A percentile compares a stretch with the other conserved stretches of the same genome.
These are phyloP conservation scores for Suhomyces xylopsoci DNA, from an alignment of 805 yeast species.

Conservation along the genomic window DNA sequence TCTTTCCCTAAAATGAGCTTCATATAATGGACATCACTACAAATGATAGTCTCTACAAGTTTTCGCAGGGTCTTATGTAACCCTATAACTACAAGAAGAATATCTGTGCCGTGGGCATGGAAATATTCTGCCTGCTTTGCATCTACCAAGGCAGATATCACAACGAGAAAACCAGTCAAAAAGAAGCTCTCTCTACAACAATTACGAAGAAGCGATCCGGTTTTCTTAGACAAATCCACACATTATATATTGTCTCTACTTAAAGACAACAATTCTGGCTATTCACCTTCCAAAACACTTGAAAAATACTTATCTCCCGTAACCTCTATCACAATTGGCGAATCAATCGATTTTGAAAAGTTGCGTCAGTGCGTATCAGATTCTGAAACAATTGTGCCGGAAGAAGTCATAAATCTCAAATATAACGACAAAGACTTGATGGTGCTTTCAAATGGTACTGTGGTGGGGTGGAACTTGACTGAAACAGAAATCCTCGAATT, in stretches of 20 bases:
- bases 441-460: conserved; percentile 71
- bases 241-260: conserved; percentile 23
- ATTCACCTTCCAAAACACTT: conserved; percentile 17
- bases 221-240: conserved; percentile 21
- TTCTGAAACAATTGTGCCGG: conserved; percentile 37
- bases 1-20: neutral
- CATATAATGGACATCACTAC: neutral
- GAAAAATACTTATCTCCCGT: conserved; percentile 44
- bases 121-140: neutral
- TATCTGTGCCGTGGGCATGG: neutral
- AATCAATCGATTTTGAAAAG: conserved; percentile 55
- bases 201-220: conserved; percentile 23
- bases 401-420: conserved; percentile 62
- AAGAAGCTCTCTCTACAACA: conserved; percentile 27
- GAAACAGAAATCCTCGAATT: conserved; percentile 52
- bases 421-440: conserved; percentile 51
- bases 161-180: conserved; percentile 1
- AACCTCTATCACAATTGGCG: conserved; percentile 71
- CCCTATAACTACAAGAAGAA: neutral
- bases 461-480: conserved; percentile 78
- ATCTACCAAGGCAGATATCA: neutral
- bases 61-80: neutral
- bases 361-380: neutral
- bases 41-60: neutral
- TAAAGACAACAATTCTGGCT: conserved; percentile 14